Evolutionary conservation across 1,284 basidiomycete species (phyloP).

Genomic region (Rhodotorula sp.): DNA sequence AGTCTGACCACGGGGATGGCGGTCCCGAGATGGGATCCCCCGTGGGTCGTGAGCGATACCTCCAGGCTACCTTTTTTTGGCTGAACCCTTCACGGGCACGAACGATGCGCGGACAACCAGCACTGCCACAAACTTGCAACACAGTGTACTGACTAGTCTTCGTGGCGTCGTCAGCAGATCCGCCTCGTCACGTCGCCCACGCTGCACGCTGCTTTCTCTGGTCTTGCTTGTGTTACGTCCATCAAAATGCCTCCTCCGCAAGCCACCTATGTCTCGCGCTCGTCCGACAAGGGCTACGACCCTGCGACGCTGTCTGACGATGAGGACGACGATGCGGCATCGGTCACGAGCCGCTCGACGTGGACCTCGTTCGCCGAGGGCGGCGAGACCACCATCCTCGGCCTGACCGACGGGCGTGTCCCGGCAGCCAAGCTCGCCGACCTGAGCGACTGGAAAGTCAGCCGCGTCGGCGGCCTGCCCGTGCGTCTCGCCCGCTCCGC

Average conservation of each 20-base stretch:
- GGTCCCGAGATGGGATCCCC: slow-evolving; percentile 19
- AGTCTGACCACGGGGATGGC: slow-evolving; percentile 36
- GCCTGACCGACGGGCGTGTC: slow-evolving; percentile 34
- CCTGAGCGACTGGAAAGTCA: slow-evolving; percentile 30
- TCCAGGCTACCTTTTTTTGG: slow-evolving; percentile 35
- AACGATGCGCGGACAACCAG: no score
- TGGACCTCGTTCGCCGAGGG: slow-evolving; percentile 12
- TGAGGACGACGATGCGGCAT: slow-evolving; percentile 22
- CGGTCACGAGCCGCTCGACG: slow-evolving; percentile 20
- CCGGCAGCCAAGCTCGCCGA: slow-evolving; percentile 1
- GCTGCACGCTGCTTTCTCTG: no score
- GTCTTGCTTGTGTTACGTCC: no score
- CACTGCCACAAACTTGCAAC: not conserved
- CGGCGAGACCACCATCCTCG: slow-evolving; percentile 31
- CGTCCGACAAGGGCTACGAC: slow-evolving; percentile 26
- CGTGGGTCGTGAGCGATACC: slow-evolving; percentile 18
- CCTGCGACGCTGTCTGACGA: slow-evolving; percentile 37
- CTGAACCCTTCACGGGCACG: not conserved
- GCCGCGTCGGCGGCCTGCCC: slow-evolving; percentile 36
- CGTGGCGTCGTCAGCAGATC: not conserved
- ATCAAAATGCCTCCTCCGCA: slow-evolving; percentile 30
- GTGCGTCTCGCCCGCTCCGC: slow-evolving; percentile 20
- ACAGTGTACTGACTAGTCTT: not conserved
- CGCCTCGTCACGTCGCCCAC: not conserved
- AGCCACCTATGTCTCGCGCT: slow-evolving; percentile 16